Evolutionary conservation across 179 eudicot genomes (phyloP).

Genomic region (Beta macrorhiza): DNA sequence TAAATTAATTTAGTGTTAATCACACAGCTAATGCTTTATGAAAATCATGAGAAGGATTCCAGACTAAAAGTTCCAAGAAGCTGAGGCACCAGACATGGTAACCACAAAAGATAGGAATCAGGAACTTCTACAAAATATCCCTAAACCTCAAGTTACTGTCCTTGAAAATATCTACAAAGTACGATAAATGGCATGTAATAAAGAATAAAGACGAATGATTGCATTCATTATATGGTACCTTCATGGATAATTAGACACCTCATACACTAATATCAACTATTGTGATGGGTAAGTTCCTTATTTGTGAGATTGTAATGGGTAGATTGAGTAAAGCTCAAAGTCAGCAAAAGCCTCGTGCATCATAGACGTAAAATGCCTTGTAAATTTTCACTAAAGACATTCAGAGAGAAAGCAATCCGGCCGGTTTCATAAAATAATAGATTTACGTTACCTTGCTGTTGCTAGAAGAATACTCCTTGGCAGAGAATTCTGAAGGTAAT

Average conservation of each 20-base stretch:
- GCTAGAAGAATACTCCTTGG: constrained; percentile 3
- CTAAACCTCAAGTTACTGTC: background rate
- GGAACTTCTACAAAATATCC: background rate
- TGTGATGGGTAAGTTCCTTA: background rate
- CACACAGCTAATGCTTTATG: background rate
- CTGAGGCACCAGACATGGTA: background rate
- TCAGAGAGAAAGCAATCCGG: background rate
- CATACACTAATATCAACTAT: background rate
- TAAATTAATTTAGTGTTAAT: background rate
- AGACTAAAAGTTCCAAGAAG: background rate
- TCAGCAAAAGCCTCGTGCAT: background rate
- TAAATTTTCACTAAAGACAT: background rate
- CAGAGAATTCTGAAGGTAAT: background rate
- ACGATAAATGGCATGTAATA: background rate
- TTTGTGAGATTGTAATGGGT: no score
- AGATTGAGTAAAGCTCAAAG: background rate
- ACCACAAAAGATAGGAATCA: background rate
- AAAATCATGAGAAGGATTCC: background rate
- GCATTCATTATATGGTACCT: background rate
- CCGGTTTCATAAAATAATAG: background rate
- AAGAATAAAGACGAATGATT: background rate
- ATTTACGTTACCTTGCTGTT: constrained; percentile 26
- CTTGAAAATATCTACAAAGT: background rate
- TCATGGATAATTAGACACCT: background rate
- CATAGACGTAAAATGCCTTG: background rate